Evolutionary conservation across 108 stramenopile species (phyloP).

Genomic region (Pseudonitzschia multiseries): DNA sequence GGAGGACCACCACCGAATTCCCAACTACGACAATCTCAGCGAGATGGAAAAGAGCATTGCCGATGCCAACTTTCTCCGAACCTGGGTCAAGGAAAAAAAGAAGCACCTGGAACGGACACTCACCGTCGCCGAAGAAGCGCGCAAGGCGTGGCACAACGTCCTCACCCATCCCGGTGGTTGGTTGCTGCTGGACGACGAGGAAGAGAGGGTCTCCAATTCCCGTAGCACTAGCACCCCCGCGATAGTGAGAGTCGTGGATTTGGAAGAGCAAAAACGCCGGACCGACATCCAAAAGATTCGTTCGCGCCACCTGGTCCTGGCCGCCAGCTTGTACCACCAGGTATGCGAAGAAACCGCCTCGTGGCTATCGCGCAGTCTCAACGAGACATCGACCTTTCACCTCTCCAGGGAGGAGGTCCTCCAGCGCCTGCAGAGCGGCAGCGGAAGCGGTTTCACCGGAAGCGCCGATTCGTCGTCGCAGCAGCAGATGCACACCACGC

Average conservation of each 20-base stretch:
- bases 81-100: constrained; percentile 40
- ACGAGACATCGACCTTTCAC: constrained; percentile 34
- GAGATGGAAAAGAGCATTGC: constrained; percentile 52
- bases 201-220: background rate
- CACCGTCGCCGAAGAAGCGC: constrained; percentile 51
- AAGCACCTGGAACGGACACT: constrained; percentile 39
- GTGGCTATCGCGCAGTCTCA: constrained; percentile 62
- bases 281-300: constrained; percentile 51
- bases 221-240: background rate
- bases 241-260: background rate
- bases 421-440: constrained; percentile 35
- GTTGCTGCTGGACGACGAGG: constrained; percentile 46
- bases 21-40: constrained; percentile 14
- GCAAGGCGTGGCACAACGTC: constrained; percentile 49
- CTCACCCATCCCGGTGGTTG: constrained; percentile 70
- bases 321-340: constrained; percentile 57
- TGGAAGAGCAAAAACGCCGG: constrained; percentile 36
- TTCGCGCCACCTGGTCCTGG: constrained; percentile 43
- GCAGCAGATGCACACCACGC: constrained; percentile 15
- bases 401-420: constrained; percentile 34
- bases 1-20: constrained; percentile 10
- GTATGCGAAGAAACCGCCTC: constrained; percentile 69
- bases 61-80: constrained; percentile 4
- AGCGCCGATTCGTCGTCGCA: background rate
- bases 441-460: constrained; percentile 13